Conservation (phyloP, 345 rosid genomes). For the Atalantia buxifolia region DNA sequence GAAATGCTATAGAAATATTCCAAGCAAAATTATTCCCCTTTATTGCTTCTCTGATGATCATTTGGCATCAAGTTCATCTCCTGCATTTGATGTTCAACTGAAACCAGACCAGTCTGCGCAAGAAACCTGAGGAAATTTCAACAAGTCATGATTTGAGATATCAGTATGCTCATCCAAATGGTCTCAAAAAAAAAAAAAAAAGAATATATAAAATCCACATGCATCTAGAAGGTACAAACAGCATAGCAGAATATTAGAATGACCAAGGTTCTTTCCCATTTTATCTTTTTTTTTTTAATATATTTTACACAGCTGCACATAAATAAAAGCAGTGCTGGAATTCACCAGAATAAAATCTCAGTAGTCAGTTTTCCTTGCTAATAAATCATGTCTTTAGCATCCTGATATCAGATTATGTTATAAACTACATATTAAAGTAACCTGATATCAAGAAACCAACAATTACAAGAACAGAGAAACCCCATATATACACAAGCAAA, state of each 20-base stretch:
- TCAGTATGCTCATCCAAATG: background rate
- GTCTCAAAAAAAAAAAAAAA: background rate
- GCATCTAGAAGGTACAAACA: background rate
- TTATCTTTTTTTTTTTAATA: background rate
- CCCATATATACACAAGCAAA: background rate
- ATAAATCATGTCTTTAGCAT: background rate
- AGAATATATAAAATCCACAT: background rate
- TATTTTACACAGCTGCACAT: background rate
- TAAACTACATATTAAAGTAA: background rate
- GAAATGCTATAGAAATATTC: slow-evolving; percentile 6
- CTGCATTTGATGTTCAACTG: slow-evolving; percentile 76
- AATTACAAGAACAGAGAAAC: background rate
- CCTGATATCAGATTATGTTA: background rate
- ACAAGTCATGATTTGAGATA: background rate
- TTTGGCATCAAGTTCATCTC: slow-evolving; percentile 62
- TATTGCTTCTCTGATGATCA: slow-evolving; percentile 28
- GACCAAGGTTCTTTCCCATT: background rate
- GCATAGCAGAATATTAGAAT: background rate
- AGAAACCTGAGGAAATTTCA: slow-evolving; percentile 65
- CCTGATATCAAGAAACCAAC: background rate
- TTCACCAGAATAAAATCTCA: background rate
- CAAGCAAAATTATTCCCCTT: background rate
- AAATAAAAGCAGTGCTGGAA: background rate
- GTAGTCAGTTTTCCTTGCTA: background rate
- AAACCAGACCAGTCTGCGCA: slow-evolving; percentile 73